These are phyloP conservation scores for Mycothermus thermophilus DNA, from an alignment of 495 filamentous ascomycete species.

Conservation along the genomic window DNA sequence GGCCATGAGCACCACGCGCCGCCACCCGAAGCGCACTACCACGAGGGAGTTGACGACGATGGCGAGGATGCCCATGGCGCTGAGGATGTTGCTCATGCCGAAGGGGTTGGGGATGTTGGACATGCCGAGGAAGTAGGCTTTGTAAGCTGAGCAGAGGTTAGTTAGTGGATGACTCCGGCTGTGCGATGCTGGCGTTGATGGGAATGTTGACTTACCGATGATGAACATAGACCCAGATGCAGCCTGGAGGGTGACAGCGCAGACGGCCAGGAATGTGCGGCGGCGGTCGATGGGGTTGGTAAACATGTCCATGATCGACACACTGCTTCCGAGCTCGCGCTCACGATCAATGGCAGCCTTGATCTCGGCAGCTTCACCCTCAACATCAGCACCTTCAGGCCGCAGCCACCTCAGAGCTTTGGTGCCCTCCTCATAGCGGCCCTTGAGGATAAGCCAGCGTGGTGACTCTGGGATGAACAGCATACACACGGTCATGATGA, in stretches of 20 bases:
- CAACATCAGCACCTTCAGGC: conserved; percentile 28
- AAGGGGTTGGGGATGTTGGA: conserved; percentile 45
- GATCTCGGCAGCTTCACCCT: conserved; percentile 39
- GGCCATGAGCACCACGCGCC: conserved; percentile 37
- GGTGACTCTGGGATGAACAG: conserved; percentile 52
- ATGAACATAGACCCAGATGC: conserved; percentile 49
- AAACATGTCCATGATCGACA: conserved; percentile 39
- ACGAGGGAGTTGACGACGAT: conserved; percentile 41
- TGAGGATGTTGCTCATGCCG: conserved; percentile 43
- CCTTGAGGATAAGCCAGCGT: conserved; percentile 44
- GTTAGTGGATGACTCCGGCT: conserved; percentile 2
- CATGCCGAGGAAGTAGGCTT: conserved; percentile 55
- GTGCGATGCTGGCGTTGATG: neutral
- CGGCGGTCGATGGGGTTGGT: conserved; percentile 39
- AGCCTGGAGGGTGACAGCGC: conserved; percentile 40
- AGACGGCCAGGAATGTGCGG: conserved; percentile 36
- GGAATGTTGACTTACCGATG: conserved; percentile 32
- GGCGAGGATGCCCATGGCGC: conserved; percentile 41
- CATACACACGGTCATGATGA: conserved; percentile 35
- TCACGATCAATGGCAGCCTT: conserved; percentile 38
- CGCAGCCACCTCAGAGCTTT: conserved; percentile 33
- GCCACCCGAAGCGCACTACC: conserved; percentile 40
- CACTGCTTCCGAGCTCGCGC: conserved; percentile 25
- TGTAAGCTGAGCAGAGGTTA: conserved; percentile 29
- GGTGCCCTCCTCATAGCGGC: conserved; percentile 35